Conservation (phyloP, 345 rosid genomes). For the Dovyalis caffra region DNA sequence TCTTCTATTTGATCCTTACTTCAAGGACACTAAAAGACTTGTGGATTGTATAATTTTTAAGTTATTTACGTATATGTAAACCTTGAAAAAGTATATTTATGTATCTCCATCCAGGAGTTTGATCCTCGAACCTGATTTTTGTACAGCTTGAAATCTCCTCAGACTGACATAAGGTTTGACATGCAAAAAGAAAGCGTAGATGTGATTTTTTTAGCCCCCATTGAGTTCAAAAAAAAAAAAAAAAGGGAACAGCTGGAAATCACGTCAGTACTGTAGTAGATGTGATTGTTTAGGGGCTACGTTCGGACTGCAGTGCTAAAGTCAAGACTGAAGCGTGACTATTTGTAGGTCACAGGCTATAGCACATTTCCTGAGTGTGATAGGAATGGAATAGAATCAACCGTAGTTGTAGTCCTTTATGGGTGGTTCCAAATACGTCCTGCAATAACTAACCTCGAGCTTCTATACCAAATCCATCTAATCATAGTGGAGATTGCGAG, state of each 20-base stretch:
- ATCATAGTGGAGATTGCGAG: constrained; percentile 3
- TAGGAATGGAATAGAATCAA: constrained; percentile 21
- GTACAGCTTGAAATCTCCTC: not conserved
- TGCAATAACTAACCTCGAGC: constrained; percentile 23
- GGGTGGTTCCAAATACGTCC: not conserved
- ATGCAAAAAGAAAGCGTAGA: not conserved
- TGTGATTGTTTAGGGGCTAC: constrained; percentile 17
- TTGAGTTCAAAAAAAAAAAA: no score
- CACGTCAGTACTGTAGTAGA: not conserved
- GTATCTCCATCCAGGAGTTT: no score
- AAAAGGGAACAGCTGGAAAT: not conserved
- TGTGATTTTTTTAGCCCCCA: not conserved
- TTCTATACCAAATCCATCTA: not conserved
- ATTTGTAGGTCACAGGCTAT: constrained; percentile 31
- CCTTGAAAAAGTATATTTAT: no score
- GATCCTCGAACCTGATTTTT: no score
- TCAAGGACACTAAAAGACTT: no score
- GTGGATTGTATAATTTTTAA: no score
- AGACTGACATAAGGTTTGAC: not conserved
- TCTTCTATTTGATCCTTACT: not conserved
- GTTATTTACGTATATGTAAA: no score
- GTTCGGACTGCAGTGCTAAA: constrained; percentile 21
- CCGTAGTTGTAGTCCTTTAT: not conserved
- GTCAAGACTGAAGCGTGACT: constrained; percentile 33
- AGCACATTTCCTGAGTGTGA: constrained; percentile 14